Base-by-base conservation (phyloP, 176 grass and related monocot genomes). In the Juncus effusus region DNA sequence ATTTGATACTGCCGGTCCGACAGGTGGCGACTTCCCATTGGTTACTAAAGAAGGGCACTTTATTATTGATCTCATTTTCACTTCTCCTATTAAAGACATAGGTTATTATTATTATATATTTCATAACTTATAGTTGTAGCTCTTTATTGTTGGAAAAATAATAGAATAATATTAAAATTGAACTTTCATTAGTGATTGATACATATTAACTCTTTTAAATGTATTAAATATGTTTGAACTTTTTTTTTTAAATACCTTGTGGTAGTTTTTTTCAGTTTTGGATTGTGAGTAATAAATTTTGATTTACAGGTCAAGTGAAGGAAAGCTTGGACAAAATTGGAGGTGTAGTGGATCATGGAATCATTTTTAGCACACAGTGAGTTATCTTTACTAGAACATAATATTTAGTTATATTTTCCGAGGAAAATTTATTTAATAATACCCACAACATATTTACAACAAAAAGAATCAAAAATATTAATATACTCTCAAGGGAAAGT, bases 11-110 rank as follows among this genome's bases (percentile, higher is more conserved):
- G 79, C 87, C 4, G 82, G 59, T 36, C 92, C 92, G 53, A 61
- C 83, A 0, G 92, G 87, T 15, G 92, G 92, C n/a, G 76, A 91
- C 37, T 90, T 83, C 41, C 92, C 92, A 3, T 72, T 96, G 38
- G 84, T 88, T 28, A 96, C 87, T 10, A 96, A 75, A 61, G 87
- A 86, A 64, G 87, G 87, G 1, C 85, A 91, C 77, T 77, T 81
- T 28, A 54, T 96, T 38, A 84, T 96, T 54, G 87, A 96, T 81
- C 79, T 96, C 41, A 86, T 91, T 68, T 91, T 96, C 62, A 96
- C 87, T 9, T 91, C 87, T 54, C 85, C 77, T 4, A 91, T 96
- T 42, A 13, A 45, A 7, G 82, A 96, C 76, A 67, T 96, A 65
- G 87, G 84, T 96, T 85, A 6, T 37, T 54, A 38, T 54, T 53